Evolutionary conservation across 306 rosid species (phyloP), one percentile per base, ranked within the genome.

Genomic region (Sechiopsis laciniata): DNA sequence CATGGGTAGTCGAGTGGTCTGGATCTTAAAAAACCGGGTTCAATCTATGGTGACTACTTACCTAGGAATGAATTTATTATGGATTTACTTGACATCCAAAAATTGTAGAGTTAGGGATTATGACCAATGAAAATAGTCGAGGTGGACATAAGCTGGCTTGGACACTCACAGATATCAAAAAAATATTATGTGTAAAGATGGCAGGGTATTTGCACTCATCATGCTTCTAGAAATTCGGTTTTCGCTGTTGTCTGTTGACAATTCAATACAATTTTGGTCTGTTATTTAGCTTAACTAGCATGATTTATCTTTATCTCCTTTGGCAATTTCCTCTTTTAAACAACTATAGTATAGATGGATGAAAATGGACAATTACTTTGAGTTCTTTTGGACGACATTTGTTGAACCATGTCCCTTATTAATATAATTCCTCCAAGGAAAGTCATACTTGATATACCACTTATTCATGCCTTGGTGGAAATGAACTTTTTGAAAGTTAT

Each of bases 191-290:
- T 19, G 7, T 19, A 66, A 45, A 40, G 55, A 42, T 66, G 55
- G n/a, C 72, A 66, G 14, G 72, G 72, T 19, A 48, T 48, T 48
- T 68, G 57, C 73, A 2, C 51, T 20, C 37, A 1, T 48, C 56
- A 21, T 46, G 53, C 29, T 40, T 66, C n/a, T 46, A 14, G 37
- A 8, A 53, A 14, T 75, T 29, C 85, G 78, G 77, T 86, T 75
- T 24, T 15, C 14, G 26, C 26, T 55, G 15, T 3, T 75, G 37
- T 20, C 26, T 55, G 15, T 3, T 75, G 37, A 12, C 72, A 2
- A 9, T n/a, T 15, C n/a, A 3, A n/a, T 50, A 24, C n/a, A 10
- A 15, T 10, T 66, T 66, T 32, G 50, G 55, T 46, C 17, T 20
- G 35, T 45, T 66, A 32, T 32, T 32, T 10, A 65, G 12, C 71